A percentile compares a stretch with the other conserved stretches of the same genome.
Conservation (phyloP, 1,139 yeast species). For the Diutina sp. region DNA sequence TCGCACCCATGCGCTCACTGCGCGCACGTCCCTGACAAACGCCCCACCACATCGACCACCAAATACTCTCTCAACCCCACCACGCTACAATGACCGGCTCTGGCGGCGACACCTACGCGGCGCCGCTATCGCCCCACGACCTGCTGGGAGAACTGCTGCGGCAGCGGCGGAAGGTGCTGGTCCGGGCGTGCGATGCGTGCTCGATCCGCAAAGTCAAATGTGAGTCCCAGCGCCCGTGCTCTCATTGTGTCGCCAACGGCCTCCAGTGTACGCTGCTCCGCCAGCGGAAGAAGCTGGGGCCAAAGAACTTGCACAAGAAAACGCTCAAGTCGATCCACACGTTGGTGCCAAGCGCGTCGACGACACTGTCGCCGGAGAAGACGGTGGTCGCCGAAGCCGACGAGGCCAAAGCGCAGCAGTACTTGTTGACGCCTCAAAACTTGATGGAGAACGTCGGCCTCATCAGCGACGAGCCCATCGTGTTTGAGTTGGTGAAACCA, state of each 20-base stretch:
- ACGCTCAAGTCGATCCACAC: slow-evolving; percentile 20
- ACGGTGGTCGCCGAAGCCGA: neutral
- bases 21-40: neutral
- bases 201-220: slow-evolving; percentile 31
- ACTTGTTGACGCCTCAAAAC: neutral
- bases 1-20: neutral
- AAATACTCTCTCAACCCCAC: too few relatives aligned
- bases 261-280: slow-evolving; percentile 25
- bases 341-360: neutral
- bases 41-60: neutral
- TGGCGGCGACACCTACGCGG: neutral
- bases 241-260: slow-evolving; percentile 23
- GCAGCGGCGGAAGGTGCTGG: neutral
- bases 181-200: slow-evolving; percentile 30
- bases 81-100: neutral
- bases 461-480: neutral
- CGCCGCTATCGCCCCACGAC: neutral
- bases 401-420: neutral
- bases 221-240: slow-evolving; percentile 25
- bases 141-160: neutral
- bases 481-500: neutral
- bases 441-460: neutral
- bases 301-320: slow-evolving; percentile 25
- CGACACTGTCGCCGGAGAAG: neutral
- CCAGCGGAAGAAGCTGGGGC: slow-evolving; percentile 29